A percentile compares a stretch with the other conserved stretches of the same genome.
Evolutionary conservation across 2,329 filamentous ascomycete species (phyloP).

Genomic region (Cladosporium sp.): DNA sequence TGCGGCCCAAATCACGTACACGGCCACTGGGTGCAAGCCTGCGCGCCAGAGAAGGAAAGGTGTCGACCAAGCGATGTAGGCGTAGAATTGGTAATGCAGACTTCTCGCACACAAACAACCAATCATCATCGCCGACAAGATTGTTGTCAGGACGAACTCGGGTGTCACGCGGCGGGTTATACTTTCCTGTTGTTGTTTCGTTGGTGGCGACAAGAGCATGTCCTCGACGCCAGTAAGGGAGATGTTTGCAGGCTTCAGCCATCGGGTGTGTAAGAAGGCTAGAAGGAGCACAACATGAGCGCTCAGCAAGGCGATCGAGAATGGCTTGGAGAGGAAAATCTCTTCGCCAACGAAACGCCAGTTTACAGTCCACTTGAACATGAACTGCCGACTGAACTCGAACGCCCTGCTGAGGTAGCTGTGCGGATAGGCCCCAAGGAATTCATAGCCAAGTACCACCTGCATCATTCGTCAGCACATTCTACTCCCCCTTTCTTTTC

Average conservation of each 20-base stretch:
- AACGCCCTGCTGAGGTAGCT: slow-evolving; percentile 82
- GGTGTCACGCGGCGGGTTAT: slow-evolving; percentile 61
- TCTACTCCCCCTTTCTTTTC: not conserved
- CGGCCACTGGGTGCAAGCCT: slow-evolving; percentile 61
- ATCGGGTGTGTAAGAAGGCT: slow-evolving; percentile 63
- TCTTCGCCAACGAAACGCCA: slow-evolving; percentile 93
- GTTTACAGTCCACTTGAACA: slow-evolving; percentile 98
- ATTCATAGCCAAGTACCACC: slow-evolving; percentile 60
- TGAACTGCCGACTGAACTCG: slow-evolving; percentile 83
- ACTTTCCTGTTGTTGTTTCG: slow-evolving; percentile 51
- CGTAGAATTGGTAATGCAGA: slow-evolving; percentile 93
- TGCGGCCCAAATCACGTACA: slow-evolving; percentile 66
- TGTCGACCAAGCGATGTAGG: slow-evolving; percentile 84
- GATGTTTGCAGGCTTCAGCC: slow-evolving; percentile 66
- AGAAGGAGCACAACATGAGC: slow-evolving; percentile 63
- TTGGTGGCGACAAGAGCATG: slow-evolving; percentile 43
- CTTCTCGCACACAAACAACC: slow-evolving; percentile 83
- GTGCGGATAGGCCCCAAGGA: slow-evolving; percentile 58
- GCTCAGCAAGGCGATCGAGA: slow-evolving; percentile 63
- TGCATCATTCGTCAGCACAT: slow-evolving; percentile 27
- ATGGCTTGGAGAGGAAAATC: slow-evolving; percentile 66
- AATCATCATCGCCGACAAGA: slow-evolving; percentile 71
- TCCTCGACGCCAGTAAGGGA: slow-evolving; percentile 53
- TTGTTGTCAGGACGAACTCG: slow-evolving; percentile 69
- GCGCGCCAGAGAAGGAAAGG: slow-evolving; percentile 83